Evolutionary conservation across 129 eudicot genomes (phyloP), one percentile per base, ranked within the genome.

Genomic region (Scalesia atractyloides): DNA sequence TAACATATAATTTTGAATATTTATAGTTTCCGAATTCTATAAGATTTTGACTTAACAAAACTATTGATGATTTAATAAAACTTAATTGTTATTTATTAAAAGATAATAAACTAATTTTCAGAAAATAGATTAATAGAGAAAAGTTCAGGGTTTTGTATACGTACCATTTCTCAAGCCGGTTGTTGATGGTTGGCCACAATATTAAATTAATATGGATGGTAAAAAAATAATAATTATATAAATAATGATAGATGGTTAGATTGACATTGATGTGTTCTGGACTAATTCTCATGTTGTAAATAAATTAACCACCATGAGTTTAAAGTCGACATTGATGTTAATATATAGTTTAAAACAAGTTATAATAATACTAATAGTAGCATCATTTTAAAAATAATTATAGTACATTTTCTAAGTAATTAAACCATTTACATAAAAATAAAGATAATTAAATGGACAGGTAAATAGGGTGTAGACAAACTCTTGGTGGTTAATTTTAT

Each of bases 291-390:
- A 26, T 26, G 3, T 24, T 26, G 2, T 26, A 48, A 14, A 48
- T 68, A 68, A 48, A 68, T 26, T 68, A 68, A 49, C 49, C 73
- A 69, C 64, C 50, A 69, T 18, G 22, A 34, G 64, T 52, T 37
- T 37, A 36, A 54, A 17, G 46, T 52, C n/a, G 26, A 24, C 43
- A 51, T 17, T 13, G 30, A 67, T 46, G 15, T 13, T 61, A 11
- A 11, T 12, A 24, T 17, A 59, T 59, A 30, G 37, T 59, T 59
- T 22, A 59, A 22, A 59, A 16, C 64, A 59, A 26, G 37, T 26
- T 11, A 3, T 24, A 26, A 59, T 54, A 24, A 3, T 24, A 26
- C 64, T 16, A 16, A 9, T 50, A 50, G 16, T 50, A 50, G 41
- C 8, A 7, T 7, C 0, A 36, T 36, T 36, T 51, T 5, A 1